These are phyloP conservation scores for Zhuliangozyma blackwelliae DNA, from an alignment of 1,139 yeast species.

Conservation along the genomic window DNA sequence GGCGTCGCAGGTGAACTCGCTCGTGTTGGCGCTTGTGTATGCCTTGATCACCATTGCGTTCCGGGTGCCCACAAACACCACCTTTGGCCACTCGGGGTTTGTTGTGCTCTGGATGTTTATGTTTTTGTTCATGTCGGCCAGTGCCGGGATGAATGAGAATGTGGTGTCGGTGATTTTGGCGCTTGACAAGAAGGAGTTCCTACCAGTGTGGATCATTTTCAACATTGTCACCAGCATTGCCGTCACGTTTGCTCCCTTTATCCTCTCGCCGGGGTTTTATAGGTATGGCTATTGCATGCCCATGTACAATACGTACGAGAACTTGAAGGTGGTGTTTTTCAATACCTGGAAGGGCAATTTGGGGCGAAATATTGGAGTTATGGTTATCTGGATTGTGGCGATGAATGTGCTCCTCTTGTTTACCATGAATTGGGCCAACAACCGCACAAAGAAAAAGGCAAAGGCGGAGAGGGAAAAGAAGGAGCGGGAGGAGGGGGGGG, in stretches of 20 bases:
- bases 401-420: slow-evolving; percentile 25
- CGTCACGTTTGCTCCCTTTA: slow-evolving; percentile 59
- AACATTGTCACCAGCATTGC: slow-evolving; percentile 59
- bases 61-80: slow-evolving; percentile 46
- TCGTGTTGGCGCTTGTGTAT: slow-evolving; percentile 52
- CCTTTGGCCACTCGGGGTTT: slow-evolving; percentile 62
- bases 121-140: slow-evolving; percentile 55
- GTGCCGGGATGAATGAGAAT: slow-evolving; percentile 63
- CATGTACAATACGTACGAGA: slow-evolving; percentile 53
- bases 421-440: slow-evolving; percentile 9
- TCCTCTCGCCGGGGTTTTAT: slow-evolving; percentile 48
- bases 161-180: slow-evolving; percentile 45
- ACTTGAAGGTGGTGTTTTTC: slow-evolving; percentile 53
- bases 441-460: slow-evolving; percentile 6
- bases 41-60: slow-evolving; percentile 58
- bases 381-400: slow-evolving; percentile 55
- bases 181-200: slow-evolving; percentile 37
- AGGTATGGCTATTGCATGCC: slow-evolving; percentile 67
- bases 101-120: slow-evolving; percentile 61
- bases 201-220: slow-evolving; percentile 61
- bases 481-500: neutral
- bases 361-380: slow-evolving; percentile 56
- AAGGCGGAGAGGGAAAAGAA: slow-evolving; percentile 3
- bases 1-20: slow-evolving; percentile 44
- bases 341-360: slow-evolving; percentile 51